A percentile compares a stretch with the other conserved stretches of the same genome.
phyloP scores from a whole-genome alignment of 2,329 filamentous ascomycete genomes.

The Ambrosiella beaveri region DNA sequence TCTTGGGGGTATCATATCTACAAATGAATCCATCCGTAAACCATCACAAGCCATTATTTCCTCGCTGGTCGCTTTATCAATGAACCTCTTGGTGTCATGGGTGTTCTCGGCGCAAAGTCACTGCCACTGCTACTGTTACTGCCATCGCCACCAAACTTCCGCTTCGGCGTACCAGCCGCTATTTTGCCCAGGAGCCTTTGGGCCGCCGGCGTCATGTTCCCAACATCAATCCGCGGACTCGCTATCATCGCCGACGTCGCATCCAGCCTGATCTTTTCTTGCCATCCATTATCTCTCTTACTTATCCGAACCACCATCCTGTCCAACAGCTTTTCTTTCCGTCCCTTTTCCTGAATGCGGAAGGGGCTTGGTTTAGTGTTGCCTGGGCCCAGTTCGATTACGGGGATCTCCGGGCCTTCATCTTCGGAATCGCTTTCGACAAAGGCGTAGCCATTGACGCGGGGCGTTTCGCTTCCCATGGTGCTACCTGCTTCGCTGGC shows the following conservation, averaged over 20 bases:
- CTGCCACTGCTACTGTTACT: neutral
- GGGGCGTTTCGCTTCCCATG: conserved; percentile 51
- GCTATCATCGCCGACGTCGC: conserved; percentile 55
- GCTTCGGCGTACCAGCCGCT: conserved; percentile 2
- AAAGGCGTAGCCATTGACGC: conserved; percentile 86
- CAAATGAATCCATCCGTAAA: too few relatives aligned
- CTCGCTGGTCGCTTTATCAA: neutral
- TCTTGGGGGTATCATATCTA: too few relatives aligned
- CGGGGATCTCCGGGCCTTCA: conserved; percentile 16
- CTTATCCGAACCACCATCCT: conserved; percentile 72
- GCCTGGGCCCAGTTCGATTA: conserved; percentile 40
- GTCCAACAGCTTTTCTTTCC: conserved; percentile 66
- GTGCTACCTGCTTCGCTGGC: conserved; percentile 24
- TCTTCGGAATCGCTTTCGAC: conserved; percentile 63
- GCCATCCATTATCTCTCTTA: conserved; percentile 47
- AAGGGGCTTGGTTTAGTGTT: conserved; percentile 63
- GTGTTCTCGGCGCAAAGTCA: neutral
- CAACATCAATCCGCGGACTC: conserved; percentile 34
- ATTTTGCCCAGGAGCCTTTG: conserved; percentile 45
- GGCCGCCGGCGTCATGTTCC: conserved; percentile 53
- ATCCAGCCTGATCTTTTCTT: conserved; percentile 41
- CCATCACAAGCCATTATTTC: neutral
- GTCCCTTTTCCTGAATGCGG: conserved; percentile 54
- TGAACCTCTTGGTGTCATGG: conserved; percentile 1
- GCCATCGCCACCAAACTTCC: too few relatives aligned